These are phyloP conservation scores for Fusarium miscanthi DNA, from an alignment of 2,329 filamentous ascomycete species.

Conservation along the genomic window DNA sequence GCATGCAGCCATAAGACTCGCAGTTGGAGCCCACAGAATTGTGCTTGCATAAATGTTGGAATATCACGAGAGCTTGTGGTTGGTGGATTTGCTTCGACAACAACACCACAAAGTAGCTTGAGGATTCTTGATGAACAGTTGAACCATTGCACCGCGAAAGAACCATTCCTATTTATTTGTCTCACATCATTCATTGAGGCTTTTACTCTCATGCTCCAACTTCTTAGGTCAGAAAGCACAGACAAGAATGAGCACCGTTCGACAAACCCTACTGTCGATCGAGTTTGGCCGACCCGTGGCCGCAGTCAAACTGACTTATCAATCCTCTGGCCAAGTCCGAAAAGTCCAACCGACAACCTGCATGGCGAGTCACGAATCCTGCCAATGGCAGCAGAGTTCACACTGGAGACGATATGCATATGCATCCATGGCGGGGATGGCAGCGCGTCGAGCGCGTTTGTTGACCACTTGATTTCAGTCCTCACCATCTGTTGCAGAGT, in stretches of 20 bases:
- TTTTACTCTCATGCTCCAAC: background rate
- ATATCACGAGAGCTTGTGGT: background rate
- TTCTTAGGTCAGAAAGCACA: slow-evolving; percentile 15
- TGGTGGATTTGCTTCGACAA: background rate
- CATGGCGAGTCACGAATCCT: slow-evolving; percentile 25
- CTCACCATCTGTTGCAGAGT: slow-evolving; percentile 32
- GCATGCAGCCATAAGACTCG: background rate
- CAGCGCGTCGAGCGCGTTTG: slow-evolving; percentile 42
- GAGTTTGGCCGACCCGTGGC: slow-evolving; percentile 26
- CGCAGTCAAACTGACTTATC: slow-evolving; percentile 12
- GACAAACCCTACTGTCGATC: slow-evolving; percentile 41
- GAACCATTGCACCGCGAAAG: background rate
- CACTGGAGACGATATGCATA: slow-evolving; percentile 17
- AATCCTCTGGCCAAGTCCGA: slow-evolving; percentile 13
- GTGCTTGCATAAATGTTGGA: background rate
- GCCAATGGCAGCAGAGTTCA: slow-evolving; percentile 36
- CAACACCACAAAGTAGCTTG: background rate
- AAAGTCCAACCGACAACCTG: slow-evolving; percentile 20
- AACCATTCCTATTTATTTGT: background rate
- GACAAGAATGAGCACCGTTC: slow-evolving; percentile 18
- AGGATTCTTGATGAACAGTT: background rate
- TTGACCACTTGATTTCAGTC: slow-evolving; percentile 29
- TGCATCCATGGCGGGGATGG: slow-evolving; percentile 34
- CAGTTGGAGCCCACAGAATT: background rate
- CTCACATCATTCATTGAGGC: background rate